Base-by-base conservation (phyloP, 805 yeast species). In the Naumovozyma castellii region DNA sequence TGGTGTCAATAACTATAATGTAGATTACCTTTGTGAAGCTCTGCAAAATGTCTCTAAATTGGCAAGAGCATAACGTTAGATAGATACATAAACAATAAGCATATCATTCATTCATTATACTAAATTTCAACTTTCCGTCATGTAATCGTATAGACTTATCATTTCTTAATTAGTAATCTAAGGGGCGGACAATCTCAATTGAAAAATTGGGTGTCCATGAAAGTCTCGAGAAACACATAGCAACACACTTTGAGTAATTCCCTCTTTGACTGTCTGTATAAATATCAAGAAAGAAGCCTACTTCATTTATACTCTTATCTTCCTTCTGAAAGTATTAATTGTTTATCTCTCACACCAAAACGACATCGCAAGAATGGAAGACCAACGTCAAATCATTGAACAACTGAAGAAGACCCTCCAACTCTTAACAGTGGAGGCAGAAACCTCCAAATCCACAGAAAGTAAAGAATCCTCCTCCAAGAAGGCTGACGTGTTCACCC, bases 1-100 rank as follows among this genome's bases (percentile, higher is more conserved):
- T 32, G 97, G 97, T 30, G 71, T 92, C 51, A 86, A 84, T 62
- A 76, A 80, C 36, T 63, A 66, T 41, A 90, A 90, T 59, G 88
- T 90, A 42, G 83, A 80, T 47, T 76, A 80, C 33, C 48, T 57
- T 20, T 54, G 57, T 34, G 49, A 50, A 16, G 49, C 56, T n/a
- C 40, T 55, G 19, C 17, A 29, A 17, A 32, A 40, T 8, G 42
- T 45, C 19, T 38, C 40, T 5, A 39, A 42, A 34, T n/a, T n/a
- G n/a, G n/a, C n/a, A n/a, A n/a, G n/a, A 22, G 9, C 10, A 29
- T 29, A 29, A 29, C 15, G 5, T 5, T 9, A 29, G 13, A n/a
- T 29, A 29, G 8, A 29, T 29, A 29, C 32, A 29, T 29, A 22
- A n/a, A n/a, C n/a, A n/a, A n/a, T n/a, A n/a, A n/a, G n/a, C n/a